These are phyloP conservation scores for Cokeromyces recurvatus DNA, from an alignment of 371 early-diverging fungal species.

Conservation along the genomic window DNA sequence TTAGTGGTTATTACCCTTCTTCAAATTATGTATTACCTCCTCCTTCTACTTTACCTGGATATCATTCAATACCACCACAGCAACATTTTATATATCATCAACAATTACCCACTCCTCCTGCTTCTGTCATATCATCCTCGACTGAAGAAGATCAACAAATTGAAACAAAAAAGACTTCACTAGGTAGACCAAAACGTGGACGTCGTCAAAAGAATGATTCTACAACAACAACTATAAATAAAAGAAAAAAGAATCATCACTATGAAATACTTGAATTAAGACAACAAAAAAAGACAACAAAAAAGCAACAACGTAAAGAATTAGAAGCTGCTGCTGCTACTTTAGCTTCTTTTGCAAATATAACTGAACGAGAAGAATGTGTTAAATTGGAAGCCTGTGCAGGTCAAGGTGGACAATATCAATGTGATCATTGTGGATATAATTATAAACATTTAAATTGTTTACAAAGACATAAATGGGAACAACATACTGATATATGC, in stretches of 20 bases:
- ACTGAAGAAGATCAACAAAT: too few species aligned
- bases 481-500: constrained; percentile 15
- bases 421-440: constrained; percentile 29
- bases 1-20: constrained; percentile 11
- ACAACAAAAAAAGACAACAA: constrained; percentile 13
- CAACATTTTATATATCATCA: constrained; percentile 10
- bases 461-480: constrained; percentile 37
- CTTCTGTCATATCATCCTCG: constrained; percentile 3
- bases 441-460: constrained; percentile 34
- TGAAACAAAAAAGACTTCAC: too few species aligned
- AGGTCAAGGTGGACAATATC: constrained; percentile 19
- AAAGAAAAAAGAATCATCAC: constrained; percentile 15
- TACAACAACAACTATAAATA: constrained; percentile 1
- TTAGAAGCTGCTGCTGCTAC: constrained; percentile 42
- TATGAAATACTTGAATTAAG: constrained; percentile 26
- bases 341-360: constrained; percentile 36
- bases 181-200: constrained; percentile 12
- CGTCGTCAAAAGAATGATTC: constrained; percentile 5
- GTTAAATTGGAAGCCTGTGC: constrained; percentile 26
- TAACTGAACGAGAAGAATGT: constrained; percentile 11
- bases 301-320: constrained; percentile 15
- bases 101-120: constrained; percentile 1
- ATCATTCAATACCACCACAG: constrained; percentile 20
- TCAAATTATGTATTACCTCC: constrained; percentile 38
- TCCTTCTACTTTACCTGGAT: constrained; percentile 34